Evolutionary conservation across 371 early-diverging fungal genomes (phyloP).

Genomic region (Apophysomyces trapeziformis): DNA sequence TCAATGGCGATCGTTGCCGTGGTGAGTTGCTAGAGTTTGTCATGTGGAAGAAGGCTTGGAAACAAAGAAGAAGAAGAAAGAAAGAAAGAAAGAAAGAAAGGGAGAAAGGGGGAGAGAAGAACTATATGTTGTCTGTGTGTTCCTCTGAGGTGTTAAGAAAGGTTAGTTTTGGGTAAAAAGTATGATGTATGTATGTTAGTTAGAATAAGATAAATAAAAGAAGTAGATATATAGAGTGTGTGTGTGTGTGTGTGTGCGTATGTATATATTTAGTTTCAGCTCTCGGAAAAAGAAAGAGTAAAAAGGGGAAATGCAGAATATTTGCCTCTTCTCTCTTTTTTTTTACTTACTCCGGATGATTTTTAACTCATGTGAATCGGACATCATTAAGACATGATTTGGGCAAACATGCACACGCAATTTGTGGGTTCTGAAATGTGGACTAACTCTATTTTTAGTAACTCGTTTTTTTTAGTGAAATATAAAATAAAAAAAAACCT

Average conservation of each 20-base stretch:
- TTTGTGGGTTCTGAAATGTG: too few relatives aligned
- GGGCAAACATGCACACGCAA: too few relatives aligned
- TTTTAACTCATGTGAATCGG: constrained; percentile 1
- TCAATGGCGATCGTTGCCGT: constrained; percentile 4
- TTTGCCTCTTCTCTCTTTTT: background rate
- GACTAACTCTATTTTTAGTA: too few relatives aligned
- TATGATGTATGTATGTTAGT: background rate
- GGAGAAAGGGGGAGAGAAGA: too few relatives aligned
- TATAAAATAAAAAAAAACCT: too few relatives aligned
- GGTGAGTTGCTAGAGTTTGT: constrained; percentile 14
- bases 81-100: background rate
- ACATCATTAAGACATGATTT: too few relatives aligned
- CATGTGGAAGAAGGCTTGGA: constrained; percentile 9
- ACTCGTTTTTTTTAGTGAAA: too few relatives aligned
- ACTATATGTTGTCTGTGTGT: background rate
- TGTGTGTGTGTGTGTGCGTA: constrained; percentile 1
- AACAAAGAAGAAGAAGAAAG: background rate
- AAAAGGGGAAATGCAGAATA: constrained; percentile 8
- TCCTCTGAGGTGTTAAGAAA: background rate
- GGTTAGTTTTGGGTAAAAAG: background rate
- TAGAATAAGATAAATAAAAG: background rate
- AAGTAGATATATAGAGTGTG: background rate
- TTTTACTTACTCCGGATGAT: background rate
- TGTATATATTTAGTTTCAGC: background rate
- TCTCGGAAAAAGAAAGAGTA: background rate